Percentiles rank a stretch among this genome's conserved stretches.
Evolutionary conservation across 2,329 filamentous ascomycete genomes (phyloP).

Genomic region (Thermoascus crustaceus): DNA sequence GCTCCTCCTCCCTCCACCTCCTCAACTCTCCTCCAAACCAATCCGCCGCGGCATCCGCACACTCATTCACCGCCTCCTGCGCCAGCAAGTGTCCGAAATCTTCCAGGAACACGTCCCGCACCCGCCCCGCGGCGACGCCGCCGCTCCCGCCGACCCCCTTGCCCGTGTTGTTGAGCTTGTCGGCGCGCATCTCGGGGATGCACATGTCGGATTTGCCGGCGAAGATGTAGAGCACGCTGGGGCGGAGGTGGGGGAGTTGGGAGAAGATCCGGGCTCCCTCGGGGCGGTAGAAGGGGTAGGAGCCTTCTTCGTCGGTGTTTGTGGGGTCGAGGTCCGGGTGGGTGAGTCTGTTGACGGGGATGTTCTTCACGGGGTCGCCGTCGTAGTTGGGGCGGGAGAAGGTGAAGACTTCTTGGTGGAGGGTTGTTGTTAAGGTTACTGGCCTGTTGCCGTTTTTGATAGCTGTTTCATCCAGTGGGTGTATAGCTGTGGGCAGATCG

Average conservation of each 20-base stretch:
- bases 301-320: constrained; percentile 13
- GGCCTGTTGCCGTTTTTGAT: constrained; percentile 27
- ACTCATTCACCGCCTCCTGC: constrained; percentile 64
- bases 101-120: constrained; percentile 57
- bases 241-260: constrained; percentile 36
- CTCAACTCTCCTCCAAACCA: constrained; percentile 53
- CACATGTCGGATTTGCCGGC: constrained; percentile 37
- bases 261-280: constrained; percentile 32
- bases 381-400: constrained; percentile 46
- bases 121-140: constrained; percentile 58
- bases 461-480: constrained; percentile 19
- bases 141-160: constrained; percentile 34
- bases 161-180: constrained; percentile 35
- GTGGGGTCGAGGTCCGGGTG: constrained; percentile 38
- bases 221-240: constrained; percentile 40
- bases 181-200: constrained; percentile 28
- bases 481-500: constrained; percentile 55
- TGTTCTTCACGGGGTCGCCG: constrained; percentile 44
- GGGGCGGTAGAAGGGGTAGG: constrained; percentile 38
- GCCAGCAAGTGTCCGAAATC: constrained; percentile 71
- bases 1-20: constrained; percentile 51
- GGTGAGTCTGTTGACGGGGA: constrained; percentile 33
- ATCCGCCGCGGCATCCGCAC: constrained; percentile 51
- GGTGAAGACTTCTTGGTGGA: constrained; percentile 71
- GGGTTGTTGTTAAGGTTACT: constrained; percentile 67